Percentiles rank a stretch among this genome's conserved stretches.
Conservation (phyloP, 768 basidiomycete genomes). For the Trichaptum fuscoviolaceum region DNA sequence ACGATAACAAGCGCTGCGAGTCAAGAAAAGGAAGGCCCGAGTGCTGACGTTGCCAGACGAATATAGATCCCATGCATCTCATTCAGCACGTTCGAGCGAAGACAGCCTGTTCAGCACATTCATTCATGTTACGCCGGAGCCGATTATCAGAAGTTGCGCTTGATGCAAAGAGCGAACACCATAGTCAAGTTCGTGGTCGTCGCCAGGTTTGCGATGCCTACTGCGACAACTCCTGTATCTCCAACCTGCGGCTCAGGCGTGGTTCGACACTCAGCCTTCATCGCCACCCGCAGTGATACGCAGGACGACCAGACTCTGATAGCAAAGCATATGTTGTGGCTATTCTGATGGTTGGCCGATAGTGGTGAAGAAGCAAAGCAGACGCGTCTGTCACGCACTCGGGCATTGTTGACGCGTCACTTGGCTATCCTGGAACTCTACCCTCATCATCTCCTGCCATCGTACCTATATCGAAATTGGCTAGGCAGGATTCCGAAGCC, state of each 20-base stretch:
- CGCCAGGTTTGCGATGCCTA: not conserved
- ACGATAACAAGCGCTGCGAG: not conserved
- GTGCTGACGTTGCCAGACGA: slow-evolving; percentile 1
- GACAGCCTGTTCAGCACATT: not conserved
- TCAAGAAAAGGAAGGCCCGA: not conserved
- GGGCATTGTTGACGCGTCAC: not conserved
- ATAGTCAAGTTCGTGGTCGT: not conserved
- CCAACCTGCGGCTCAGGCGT: not conserved
- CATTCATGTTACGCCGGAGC: not conserved
- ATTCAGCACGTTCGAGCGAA: not conserved
- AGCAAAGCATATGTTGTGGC: not conserved
- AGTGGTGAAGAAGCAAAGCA: not conserved
- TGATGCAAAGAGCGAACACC: not conserved
- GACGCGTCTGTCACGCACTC: not conserved
- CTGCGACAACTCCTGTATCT: not conserved
- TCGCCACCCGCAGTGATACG: not conserved
- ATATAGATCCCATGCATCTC: not conserved
- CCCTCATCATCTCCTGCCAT: not conserved
- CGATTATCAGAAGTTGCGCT: not conserved
- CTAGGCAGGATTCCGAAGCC: not conserved
- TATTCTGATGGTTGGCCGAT: not conserved
- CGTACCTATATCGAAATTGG: not conserved
- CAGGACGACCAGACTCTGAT: not conserved
- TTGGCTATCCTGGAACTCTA: not conserved
- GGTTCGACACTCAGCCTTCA: not conserved